phyloP scores from a whole-genome alignment of 2,329 filamentous ascomycete genomes.

The Neocatenulostroma microsporum region DNA sequence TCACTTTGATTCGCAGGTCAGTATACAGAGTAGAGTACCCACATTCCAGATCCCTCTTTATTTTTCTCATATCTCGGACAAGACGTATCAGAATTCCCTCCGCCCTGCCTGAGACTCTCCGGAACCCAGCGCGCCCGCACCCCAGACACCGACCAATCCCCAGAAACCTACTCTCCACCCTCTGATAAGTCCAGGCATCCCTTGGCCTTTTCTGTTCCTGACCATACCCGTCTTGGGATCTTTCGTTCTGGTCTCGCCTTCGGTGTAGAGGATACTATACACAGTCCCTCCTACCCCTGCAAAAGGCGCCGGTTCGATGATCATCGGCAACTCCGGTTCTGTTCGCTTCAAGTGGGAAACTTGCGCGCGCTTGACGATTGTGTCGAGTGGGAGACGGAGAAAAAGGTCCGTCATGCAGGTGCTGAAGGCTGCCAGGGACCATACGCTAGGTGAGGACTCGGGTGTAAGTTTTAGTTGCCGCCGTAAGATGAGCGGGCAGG shows the following conservation, averaged over 20 bases:
- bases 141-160: conserved; percentile 68
- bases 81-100: too few relatives aligned
- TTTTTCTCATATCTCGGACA: too few relatives aligned
- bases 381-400: conserved; percentile 83
- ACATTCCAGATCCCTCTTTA: too few relatives aligned
- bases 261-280: conserved; percentile 75
- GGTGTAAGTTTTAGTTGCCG: conserved; percentile 79
- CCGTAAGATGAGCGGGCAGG: conserved; percentile 76
- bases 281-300: conserved; percentile 84
- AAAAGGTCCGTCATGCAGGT: conserved; percentile 74
- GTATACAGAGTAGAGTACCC: too few relatives aligned
- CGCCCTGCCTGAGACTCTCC: too few relatives aligned
- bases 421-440: conserved; percentile 74
- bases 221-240: conserved; percentile 27
- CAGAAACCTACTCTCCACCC: conserved; percentile 74
- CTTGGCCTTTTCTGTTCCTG: conserved; percentile 55
- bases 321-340: conserved; percentile 51
- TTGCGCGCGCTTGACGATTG: conserved; percentile 81
- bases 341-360: conserved; percentile 38
- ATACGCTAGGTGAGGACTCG: conserved; percentile 69
- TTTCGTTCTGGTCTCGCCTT: conserved; percentile 52
- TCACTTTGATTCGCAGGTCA: too few relatives aligned
- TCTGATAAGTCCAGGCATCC: conserved; percentile 59
- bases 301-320: conserved; percentile 74
- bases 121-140: conserved; percentile 55